These are phyloP conservation scores for Fusarium austroafricanum DNA, from an alignment of 2,329 filamentous ascomycete species.

Conservation along the genomic window DNA sequence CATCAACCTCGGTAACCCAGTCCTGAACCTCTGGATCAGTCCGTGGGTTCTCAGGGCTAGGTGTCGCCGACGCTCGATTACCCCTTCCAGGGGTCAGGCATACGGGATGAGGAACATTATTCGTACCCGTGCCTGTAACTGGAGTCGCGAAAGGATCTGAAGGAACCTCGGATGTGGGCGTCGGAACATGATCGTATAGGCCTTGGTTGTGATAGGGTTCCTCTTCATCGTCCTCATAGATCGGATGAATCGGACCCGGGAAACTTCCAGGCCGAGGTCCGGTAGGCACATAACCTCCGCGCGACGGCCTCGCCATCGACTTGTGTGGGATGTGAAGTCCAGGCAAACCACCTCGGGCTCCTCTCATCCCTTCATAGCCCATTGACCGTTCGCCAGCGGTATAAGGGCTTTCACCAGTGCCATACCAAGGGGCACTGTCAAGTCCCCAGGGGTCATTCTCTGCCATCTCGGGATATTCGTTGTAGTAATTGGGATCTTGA, in stretches of 20 bases:
- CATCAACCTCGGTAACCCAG: slow-evolving; percentile 69
- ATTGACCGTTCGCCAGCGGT: slow-evolving; percentile 55
- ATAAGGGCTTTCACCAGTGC: slow-evolving; percentile 57
- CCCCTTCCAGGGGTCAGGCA: slow-evolving; percentile 45
- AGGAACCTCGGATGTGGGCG: slow-evolving; percentile 52
- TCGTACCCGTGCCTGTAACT: slow-evolving; percentile 33
- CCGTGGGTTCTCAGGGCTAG: slow-evolving; percentile 55
- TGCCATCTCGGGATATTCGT: slow-evolving; percentile 60
- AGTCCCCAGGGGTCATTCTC: slow-evolving; percentile 50
- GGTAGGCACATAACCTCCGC: slow-evolving; percentile 51
- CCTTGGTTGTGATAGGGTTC: slow-evolving; percentile 49
- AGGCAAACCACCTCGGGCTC: slow-evolving; percentile 42
- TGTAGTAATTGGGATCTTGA: slow-evolving; percentile 61
- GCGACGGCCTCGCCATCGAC: slow-evolving; percentile 46
- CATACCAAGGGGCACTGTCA: slow-evolving; percentile 56
- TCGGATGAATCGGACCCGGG: slow-evolving; percentile 66
- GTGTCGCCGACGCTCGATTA: slow-evolving; percentile 51
- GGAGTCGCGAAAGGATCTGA: slow-evolving; percentile 66
- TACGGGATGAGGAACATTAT: slow-evolving; percentile 32
- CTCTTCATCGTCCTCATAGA: slow-evolving; percentile 69
- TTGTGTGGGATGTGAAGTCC: slow-evolving; percentile 51
- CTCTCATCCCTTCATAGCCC: slow-evolving; percentile 64
- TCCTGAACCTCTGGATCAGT: slow-evolving; percentile 66
- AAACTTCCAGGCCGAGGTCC: slow-evolving; percentile 46
- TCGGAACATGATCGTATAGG: slow-evolving; percentile 45